Percentiles rank a stretch among this genome's conserved stretches.
These are phyloP conservation scores for Clausena lansium DNA, from an alignment of 345 rosid species.

Conservation along the genomic window DNA sequence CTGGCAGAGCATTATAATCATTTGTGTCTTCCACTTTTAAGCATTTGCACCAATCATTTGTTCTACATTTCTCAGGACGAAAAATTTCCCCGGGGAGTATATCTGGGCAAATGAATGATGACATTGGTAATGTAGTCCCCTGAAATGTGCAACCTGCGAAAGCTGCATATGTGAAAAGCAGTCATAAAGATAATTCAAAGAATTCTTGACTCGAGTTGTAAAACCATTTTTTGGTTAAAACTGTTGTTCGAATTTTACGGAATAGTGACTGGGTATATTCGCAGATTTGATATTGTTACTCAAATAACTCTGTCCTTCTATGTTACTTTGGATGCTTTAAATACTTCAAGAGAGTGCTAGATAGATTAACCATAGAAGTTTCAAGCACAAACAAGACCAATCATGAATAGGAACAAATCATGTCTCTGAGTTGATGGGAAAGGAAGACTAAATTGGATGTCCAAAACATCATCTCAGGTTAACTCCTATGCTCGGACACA, in stretches of 20 bases:
- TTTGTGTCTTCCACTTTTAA: conserved; percentile 53
- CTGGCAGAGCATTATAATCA: conserved; percentile 27
- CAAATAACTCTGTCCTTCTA: not conserved
- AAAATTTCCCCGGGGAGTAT: conserved; percentile 35
- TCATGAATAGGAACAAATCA: not conserved
- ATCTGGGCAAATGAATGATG: conserved; percentile 63
- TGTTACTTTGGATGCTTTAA: not conserved
- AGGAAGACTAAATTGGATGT: not conserved
- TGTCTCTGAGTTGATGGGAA: not conserved
- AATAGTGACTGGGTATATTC: not conserved
- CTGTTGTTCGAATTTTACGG: not conserved
- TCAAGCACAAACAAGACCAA: not conserved
- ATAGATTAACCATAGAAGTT: not conserved
- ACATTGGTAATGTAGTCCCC: conserved; percentile 25
- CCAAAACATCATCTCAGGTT: not conserved
- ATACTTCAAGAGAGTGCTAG: not conserved
- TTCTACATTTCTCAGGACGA: conserved; percentile 39
- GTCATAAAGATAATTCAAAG: not conserved
- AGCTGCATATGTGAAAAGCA: conserved; percentile 25
- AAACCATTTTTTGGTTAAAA: not conserved
- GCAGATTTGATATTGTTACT: not conserved
- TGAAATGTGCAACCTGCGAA: conserved; percentile 37
- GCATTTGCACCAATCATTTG: conserved; percentile 39
- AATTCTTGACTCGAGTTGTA: not conserved
- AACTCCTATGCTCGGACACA: no score